Conservation (phyloP, 331 rosid genomes). For the Spiraea crenata region DNA sequence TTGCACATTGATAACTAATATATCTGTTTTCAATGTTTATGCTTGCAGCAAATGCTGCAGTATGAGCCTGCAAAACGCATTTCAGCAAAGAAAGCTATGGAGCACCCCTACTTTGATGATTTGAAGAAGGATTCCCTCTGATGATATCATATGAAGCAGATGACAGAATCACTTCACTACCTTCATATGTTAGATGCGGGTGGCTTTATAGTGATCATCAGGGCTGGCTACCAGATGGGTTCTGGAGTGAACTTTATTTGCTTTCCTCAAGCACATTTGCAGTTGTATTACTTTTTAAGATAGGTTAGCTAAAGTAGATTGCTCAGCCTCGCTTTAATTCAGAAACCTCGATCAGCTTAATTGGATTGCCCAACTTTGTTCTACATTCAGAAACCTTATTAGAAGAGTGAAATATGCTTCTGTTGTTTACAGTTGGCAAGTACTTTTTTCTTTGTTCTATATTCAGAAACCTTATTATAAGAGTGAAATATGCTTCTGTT, state of each 20-base stretch:
- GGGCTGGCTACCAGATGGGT: too few species aligned
- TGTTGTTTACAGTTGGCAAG: too few species aligned
- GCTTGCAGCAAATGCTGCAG: slow-evolving; percentile 72
- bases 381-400: too few species aligned
- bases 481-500: too few species aligned
- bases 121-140: slow-evolving; percentile 71
- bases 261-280: slow-evolving; percentile 55
- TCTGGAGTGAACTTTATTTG: slow-evolving; percentile 26
- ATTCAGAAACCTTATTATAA: not conserved
- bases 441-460: too few species aligned
- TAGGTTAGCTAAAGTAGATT: not conserved
- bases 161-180: not conserved
- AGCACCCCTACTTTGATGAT: slow-evolving; percentile 81
- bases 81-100: slow-evolving; percentile 96
- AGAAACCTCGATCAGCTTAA: not conserved
- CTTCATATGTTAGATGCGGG: not conserved
- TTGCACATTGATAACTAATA: not conserved
- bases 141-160: not conserved
- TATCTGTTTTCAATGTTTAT: not conserved
- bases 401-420: not conserved
- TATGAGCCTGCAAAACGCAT: slow-evolving; percentile 81
- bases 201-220: not conserved
- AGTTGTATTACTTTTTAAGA: slow-evolving; percentile 12
- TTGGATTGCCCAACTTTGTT: too few species aligned
- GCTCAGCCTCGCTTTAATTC: slow-evolving; percentile 9